Evolutionary conservation across 164 flowering plant species (phyloP), one percentile per base, ranked within the genome.

Genomic region (Nelumbo lutea): DNA sequence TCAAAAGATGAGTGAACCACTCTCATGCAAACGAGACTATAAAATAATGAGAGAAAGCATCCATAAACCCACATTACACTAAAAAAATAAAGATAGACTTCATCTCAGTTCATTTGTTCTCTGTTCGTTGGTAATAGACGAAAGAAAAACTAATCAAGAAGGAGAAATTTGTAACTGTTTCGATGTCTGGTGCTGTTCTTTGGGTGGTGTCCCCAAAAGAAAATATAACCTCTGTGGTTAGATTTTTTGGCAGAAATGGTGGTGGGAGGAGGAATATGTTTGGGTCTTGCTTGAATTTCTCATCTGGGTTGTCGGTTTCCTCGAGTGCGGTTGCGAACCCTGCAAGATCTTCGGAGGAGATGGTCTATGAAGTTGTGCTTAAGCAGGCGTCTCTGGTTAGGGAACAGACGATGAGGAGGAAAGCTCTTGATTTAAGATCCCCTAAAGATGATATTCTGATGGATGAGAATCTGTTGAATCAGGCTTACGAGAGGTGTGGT

Each of bases 141-240:
- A 0, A 58, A 38, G 38, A 2, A 59, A 39, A 6, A 46, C 5
- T 4, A 46, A 4, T 7, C 48, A 1, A 46, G 7, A 46, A 7
- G 48, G 48, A 46, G 7, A 46, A 46, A 46, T 46, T 46, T 53
- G 14, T 9, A 13, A 11, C 14, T 53, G 3, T 53, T 53, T 41
- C 39, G 51, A 74, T 74, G 77, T 69, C 77, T 58, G 66, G 59
- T 42, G 79, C 14, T 46, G 63, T 75, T 64, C 73, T 77, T 60
- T 73, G 86, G 84, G 79, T 77, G 68, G 71, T 70, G 4, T 68
- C 75, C 61, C 82, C 82, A 61, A 71, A 66, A 15, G 81, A 74
- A 57, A 76, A 72, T 65, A 75, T 55, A 64, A 75, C 61, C 51
- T 47, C 80, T 46, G 58, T 79, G 69, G 61, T 72, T 44, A 70